phyloP scores from a whole-genome alignment of 2,329 filamentous ascomycete genomes.

The Colletotrichum chlorophyti region DNA sequence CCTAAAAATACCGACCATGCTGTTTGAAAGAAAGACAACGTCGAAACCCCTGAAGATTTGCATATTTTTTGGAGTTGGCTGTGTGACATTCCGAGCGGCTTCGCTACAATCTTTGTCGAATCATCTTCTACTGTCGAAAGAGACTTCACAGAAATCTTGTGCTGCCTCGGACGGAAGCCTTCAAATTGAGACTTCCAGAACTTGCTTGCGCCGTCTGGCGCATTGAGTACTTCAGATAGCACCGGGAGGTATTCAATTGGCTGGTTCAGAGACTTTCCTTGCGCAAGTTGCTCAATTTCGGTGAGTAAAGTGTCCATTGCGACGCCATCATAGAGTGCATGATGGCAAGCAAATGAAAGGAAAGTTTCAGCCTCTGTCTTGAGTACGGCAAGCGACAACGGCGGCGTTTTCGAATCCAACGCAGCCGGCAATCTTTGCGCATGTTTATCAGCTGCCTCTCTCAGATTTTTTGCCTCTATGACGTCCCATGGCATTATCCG shows the following conservation, averaged over 20 bases:
- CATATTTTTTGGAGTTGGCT: conserved; percentile 54
- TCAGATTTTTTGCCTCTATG: conserved; percentile 40
- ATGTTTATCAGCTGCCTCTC: conserved; percentile 47
- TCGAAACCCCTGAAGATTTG: conserved; percentile 62
- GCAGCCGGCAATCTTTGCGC: conserved; percentile 43
- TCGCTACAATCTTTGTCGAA: background rate
- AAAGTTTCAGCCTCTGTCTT: conserved; percentile 38
- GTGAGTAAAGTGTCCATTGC: conserved; percentile 73
- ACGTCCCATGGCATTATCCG: conserved; percentile 49
- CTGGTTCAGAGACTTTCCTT: conserved; percentile 51
- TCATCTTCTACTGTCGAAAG: background rate
- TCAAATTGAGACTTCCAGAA: conserved; percentile 72
- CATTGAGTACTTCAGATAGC: conserved; percentile 61
- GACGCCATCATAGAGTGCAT: conserved; percentile 86
- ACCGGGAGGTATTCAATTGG: conserved; percentile 68
- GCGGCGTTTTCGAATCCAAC: conserved; percentile 53
- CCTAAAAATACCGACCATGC: conserved; percentile 74
- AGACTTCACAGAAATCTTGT: background rate
- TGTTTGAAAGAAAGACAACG: conserved; percentile 74
- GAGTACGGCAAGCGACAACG: conserved; percentile 53
- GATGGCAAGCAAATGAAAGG: conserved; percentile 68
- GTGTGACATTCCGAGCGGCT: conserved; percentile 40
- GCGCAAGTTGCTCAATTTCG: conserved; percentile 71
- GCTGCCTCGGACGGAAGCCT: conserved; percentile 49
- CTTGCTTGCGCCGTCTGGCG: conserved; percentile 54